These are phyloP conservation scores for Podila clonocystis DNA, from an alignment of 192 early-diverging fungal species.

Conservation along the genomic window DNA sequence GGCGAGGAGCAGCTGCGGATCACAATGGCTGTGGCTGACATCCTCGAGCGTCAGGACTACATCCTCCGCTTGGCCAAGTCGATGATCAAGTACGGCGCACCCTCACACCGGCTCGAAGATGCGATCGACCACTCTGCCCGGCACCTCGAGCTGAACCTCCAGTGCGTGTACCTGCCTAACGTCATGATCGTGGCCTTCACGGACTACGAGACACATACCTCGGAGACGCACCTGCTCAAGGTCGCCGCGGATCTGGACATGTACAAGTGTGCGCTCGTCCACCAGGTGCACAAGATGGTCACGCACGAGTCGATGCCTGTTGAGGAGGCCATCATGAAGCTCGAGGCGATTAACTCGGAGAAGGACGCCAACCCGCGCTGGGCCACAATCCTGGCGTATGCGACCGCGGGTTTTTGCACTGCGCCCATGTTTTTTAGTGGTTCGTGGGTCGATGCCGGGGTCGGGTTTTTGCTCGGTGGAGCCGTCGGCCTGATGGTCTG, in stretches of 20 bases:
- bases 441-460: conserved; percentile 70
- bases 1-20: conserved; percentile 60
- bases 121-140: conserved; percentile 70
- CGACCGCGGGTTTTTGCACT: conserved; percentile 64
- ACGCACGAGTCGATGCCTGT: conserved; percentile 70
- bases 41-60: conserved; percentile 75
- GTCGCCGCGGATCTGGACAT: conserved; percentile 70
- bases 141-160: conserved; percentile 69
- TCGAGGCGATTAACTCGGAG: conserved; percentile 66
- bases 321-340: conserved; percentile 69
- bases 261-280: conserved; percentile 71
- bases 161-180: conserved; percentile 75
- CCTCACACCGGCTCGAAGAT: conserved; percentile 73
- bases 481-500: conserved; percentile 54
- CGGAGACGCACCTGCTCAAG: conserved; percentile 79
- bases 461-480: conserved; percentile 51
- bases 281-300: conserved; percentile 70
- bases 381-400: conserved; percentile 65
- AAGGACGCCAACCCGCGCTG: conserved; percentile 68
- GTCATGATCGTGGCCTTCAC: conserved; percentile 79
- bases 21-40: conserved; percentile 71
- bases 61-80: conserved; percentile 68
- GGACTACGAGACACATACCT: conserved; percentile 75
- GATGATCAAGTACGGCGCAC: conserved; percentile 76
- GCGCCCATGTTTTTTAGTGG: conserved; percentile 77